These are phyloP conservation scores for Debaryomyces sp. DNA, from an alignment of 1,139 yeast species.

Conservation along the genomic window DNA sequence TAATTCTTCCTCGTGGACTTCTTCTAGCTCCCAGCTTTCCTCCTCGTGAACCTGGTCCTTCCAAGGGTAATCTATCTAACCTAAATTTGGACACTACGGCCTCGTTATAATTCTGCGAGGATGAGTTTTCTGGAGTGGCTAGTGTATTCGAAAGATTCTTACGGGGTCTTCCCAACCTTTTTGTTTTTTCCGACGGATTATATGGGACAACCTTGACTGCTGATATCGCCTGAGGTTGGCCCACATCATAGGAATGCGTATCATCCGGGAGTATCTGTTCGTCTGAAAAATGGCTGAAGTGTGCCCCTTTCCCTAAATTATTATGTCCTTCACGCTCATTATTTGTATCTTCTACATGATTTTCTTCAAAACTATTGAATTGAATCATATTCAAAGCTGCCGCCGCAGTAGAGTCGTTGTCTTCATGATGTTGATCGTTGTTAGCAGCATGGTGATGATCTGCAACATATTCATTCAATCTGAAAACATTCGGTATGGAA, in stretches of 20 bases:
- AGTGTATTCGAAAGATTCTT: constrained; percentile 24
- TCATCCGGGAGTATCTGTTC: constrained; percentile 3
- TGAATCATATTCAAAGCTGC: constrained; percentile 24
- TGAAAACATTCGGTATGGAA: constrained; percentile 17
- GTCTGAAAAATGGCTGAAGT: constrained; percentile 3
- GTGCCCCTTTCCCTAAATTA: background rate
- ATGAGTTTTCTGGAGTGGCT: constrained; percentile 28
- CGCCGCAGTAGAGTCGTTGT: constrained; percentile 16
- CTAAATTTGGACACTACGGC: constrained; percentile 40
- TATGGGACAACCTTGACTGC: constrained; percentile 34
- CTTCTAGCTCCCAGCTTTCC: constrained; percentile 28
- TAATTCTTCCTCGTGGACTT: constrained; percentile 32
- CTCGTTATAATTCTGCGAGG: constrained; percentile 33
- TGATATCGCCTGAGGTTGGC: constrained; percentile 1
- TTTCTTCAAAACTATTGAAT: constrained; percentile 15
- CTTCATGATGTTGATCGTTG: constrained; percentile 10
- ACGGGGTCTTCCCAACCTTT: constrained; percentile 42
- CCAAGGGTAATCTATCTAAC: constrained; percentile 39
- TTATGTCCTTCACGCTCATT: constrained; percentile 2
- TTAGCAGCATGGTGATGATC: constrained; percentile 2
- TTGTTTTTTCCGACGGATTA: constrained; percentile 33
- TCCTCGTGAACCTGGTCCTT: constrained; percentile 51
- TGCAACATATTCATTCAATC: constrained; percentile 16
- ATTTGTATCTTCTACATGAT: constrained; percentile 5
- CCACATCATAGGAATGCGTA: background rate